Base-by-base conservation (phyloP, 192 early-diverging fungal genomes). In the Backusella australiensis region DNA sequence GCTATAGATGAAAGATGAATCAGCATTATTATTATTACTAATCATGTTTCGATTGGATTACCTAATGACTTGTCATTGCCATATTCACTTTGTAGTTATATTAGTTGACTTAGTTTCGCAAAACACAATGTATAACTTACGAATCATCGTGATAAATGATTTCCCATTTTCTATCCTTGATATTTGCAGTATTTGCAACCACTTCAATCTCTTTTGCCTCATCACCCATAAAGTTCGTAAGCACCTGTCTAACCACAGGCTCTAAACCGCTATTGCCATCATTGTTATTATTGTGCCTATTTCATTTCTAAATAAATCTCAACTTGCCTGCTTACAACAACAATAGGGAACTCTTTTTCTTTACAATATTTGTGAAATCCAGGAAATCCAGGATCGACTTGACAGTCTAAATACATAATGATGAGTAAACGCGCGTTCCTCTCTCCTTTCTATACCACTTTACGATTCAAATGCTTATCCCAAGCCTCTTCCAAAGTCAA, bases 21-120 rank as follows among this genome's bases (percentile, higher is more conserved):
- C 26, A 44, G 0, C 23, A 23, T 71, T 11, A 32, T 49, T 14
- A 2, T n/a, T 32, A 39, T 49, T 32, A 26, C 21, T 49, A 66
- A 63, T 21, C 9, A 12, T 63, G 9, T 9, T 63, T 63, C 9
- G 12, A 19, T 63, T 63, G 32, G 32, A 32, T 71, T 80, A 83
- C 82, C 78, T 9, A 77, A 74, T 6, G 86, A 84, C 67, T 93
- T 93, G 85, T 93, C 92, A 71, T 93, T 90, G 29, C 89, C 90
- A 71, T 88, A 83, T 29, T 84, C 77, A 34, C 89, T 85, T 36
- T 34, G 14, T 74, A 26, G 0, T 44, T 44, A 14, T 44, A 14
- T 44, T 44, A 44, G 42, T 44, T 44, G n/a, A 17, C 19, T 41
- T 46, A 68, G 46, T 7, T 32, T 32, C 32, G 2, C 32, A 32